Base-by-base conservation (phyloP, 202 grass and related monocot genomes). In the Miscanthus sacchariflorus region DNA sequence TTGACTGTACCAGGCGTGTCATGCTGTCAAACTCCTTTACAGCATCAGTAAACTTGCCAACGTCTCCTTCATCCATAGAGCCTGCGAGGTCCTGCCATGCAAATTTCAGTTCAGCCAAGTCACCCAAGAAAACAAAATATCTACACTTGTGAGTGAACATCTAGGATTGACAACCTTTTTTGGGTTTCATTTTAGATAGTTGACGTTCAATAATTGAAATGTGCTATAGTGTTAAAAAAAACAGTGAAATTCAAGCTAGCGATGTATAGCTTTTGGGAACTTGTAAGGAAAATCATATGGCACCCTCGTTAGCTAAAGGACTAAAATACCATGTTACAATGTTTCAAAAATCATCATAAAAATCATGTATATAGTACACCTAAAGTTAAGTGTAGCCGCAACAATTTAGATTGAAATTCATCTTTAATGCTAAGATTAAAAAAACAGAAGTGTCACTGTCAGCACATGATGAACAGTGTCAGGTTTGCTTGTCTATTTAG, bases 21-120 rank as follows among this genome's bases (percentile, higher is more conserved):
- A 98, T 89, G 88, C 87, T 87, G 67, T 98, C 93, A 90, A 91
- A 95, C 65, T 98, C 93, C 84, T 87, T 93, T 64, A 95, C 84
- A 73, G 87, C 87, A 88, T 95, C 90, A 65, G 91, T 98, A 81
- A 95, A 98, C 79, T 90, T 95, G n/a, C 39, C 73, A 85, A 89
- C 80, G 86, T 98, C 95, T 90, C 88, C 93, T 75, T 93, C 91
- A 78, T 98, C 95, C 88, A 92, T 87, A 70, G 95, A 77, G 80
- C 81, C 83, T 33, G 95, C 88, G 83, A 98, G 87, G 87, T 98
- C 93, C 95, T 98, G 86, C 23, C 76, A 88, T 17, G 12, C 67
- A 82, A 44, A 36, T 46, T 48, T 74, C 8, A 78, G 65, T 58
- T 56, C 54, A 83, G 15, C 33, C 48, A 86, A 81, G 64, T 59